Evolutionary conservation across 2,329 filamentous ascomycete species (phyloP).

Genomic region (Cladosporium colombiae): DNA sequence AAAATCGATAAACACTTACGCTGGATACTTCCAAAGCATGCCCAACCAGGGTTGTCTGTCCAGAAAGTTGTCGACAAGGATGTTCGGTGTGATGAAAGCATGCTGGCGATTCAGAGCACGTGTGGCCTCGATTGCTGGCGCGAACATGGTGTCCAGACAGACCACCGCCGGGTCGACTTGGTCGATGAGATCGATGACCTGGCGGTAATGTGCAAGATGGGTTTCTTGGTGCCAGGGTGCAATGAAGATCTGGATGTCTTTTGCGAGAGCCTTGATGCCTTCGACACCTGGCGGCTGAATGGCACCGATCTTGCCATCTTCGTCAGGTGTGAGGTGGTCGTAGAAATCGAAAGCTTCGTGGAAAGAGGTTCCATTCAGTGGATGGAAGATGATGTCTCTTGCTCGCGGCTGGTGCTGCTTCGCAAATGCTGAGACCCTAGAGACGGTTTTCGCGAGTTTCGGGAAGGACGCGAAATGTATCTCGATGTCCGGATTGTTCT

Average conservation of each 20-base stretch:
- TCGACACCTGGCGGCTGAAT: neutral
- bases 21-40: constrained; percentile 16
- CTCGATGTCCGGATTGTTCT: constrained; percentile 1
- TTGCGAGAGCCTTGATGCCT: constrained; percentile 6
- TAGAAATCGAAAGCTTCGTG: constrained; percentile 1
- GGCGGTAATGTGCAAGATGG: constrained; percentile 3
- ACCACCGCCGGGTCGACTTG: constrained; percentile 5
- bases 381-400: constrained; percentile 9
- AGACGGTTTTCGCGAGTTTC: neutral
- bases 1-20: neutral
- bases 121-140: constrained; percentile 11
- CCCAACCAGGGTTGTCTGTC: constrained; percentile 11
- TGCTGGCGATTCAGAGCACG: constrained; percentile 11
- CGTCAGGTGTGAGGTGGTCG: neutral
- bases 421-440: constrained; percentile 3
- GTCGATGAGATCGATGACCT: neutral
- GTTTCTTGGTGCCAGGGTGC: constrained; percentile 9
- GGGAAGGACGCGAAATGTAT: constrained; percentile 16
- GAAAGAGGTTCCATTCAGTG: neutral
- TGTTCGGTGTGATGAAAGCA: constrained; percentile 16
- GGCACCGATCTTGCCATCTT: constrained; percentile 10
- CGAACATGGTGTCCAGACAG: constrained; percentile 9
- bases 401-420: neutral
- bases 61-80: constrained; percentile 12
- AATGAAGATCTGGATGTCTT: constrained; percentile 16